These are phyloP conservation scores for Carex cristatella DNA, from an alignment of 176 grass and related monocot genomes.

Conservation along the genomic window DNA sequence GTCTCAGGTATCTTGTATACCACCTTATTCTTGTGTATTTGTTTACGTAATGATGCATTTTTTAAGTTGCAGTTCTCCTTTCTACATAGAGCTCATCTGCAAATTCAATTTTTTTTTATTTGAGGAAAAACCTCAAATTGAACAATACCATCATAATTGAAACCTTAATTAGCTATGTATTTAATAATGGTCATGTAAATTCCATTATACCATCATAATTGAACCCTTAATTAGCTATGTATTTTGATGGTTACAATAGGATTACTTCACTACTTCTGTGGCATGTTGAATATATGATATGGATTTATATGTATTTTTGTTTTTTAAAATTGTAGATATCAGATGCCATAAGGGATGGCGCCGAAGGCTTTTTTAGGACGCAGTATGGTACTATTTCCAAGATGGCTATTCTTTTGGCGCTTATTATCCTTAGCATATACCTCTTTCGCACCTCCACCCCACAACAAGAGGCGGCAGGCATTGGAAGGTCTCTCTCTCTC, in stretches of 20 bases:
- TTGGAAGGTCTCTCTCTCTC: slow-evolving; percentile 54
- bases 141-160: not conserved
- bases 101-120: not conserved
- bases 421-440: slow-evolving; percentile 97
- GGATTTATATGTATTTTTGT: slow-evolving; percentile 16
- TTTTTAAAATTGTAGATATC: slow-evolving; percentile 63
- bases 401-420: slow-evolving; percentile 82
- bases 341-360: slow-evolving; percentile 96
- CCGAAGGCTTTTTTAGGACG: slow-evolving; percentile 98
- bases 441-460: slow-evolving; percentile 77
- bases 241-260: not conserved
- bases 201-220: not conserved
- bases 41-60: not conserved
- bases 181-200: not conserved
- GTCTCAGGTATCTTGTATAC: slow-evolving; percentile 55
- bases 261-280: not conserved
- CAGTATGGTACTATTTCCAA: slow-evolving; percentile 98
- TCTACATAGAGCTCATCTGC: not conserved
- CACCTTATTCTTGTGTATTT: not conserved
- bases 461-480: slow-evolving; percentile 83
- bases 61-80: not conserved
- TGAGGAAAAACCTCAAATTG: not conserved
- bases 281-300: slow-evolving; percentile 8
- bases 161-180: not conserved
- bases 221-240: not conserved